phyloP scores from a whole-genome alignment of 345 rosid genomes.

The Eucalyptus curtisii region DNA sequence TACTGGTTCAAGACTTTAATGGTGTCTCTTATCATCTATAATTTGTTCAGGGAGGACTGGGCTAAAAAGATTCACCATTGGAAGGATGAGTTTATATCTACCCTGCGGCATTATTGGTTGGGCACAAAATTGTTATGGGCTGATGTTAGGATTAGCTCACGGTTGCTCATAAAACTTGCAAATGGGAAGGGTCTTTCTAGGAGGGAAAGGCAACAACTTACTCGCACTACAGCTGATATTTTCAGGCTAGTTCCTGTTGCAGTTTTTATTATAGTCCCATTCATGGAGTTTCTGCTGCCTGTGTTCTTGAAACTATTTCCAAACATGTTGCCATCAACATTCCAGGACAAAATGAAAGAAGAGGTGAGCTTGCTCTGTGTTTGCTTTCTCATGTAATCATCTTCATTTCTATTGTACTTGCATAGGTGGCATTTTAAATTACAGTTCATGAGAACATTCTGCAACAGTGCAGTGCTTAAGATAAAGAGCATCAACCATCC shows the following conservation, averaged over 20 bases:
- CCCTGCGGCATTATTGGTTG: slow-evolving; percentile 87
- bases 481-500: neutral
- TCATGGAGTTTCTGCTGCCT: slow-evolving; percentile 96
- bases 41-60: slow-evolving; percentile 78
- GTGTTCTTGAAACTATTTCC: slow-evolving; percentile 84
- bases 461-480: neutral
- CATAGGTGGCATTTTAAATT: neutral
- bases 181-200: slow-evolving; percentile 88
- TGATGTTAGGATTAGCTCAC: slow-evolving; percentile 74
- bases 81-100: slow-evolving; percentile 88
- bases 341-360: slow-evolving; percentile 98
- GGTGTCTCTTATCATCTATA: neutral
- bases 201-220: slow-evolving; percentile 76
- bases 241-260: slow-evolving; percentile 79
- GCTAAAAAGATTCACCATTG: slow-evolving; percentile 72
- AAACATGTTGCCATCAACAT: slow-evolving; percentile 95
- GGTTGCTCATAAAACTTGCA: slow-evolving; percentile 79
- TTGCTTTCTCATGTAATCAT: neutral
- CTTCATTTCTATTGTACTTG: neutral
- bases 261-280: slow-evolving; percentile 88
- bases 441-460: neutral
- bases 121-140: slow-evolving; percentile 94
- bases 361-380: slow-evolving; percentile 38
- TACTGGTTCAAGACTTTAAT: neutral
- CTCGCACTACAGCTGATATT: slow-evolving; percentile 77